A percentile compares a stretch with the other conserved stretches of the same genome.
Evolutionary conservation across 2,329 filamentous ascomycete genomes (phyloP).

Genomic region (Zasmidium cellare): DNA sequence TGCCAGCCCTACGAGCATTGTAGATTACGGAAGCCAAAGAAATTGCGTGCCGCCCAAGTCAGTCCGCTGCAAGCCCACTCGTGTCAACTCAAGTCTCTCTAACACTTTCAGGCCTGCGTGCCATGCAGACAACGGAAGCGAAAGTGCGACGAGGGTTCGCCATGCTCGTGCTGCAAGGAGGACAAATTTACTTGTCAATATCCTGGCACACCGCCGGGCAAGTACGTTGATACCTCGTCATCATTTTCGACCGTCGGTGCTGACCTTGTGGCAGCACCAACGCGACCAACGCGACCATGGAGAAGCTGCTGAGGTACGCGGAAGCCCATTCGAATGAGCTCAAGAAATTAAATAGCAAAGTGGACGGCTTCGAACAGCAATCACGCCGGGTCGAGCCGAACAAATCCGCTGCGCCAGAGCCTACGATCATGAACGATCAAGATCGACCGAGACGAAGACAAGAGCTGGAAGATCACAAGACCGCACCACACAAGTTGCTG

Average conservation of each 20-base stretch:
- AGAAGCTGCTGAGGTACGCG: slow-evolving; percentile 49
- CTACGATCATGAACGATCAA: slow-evolving; percentile 27
- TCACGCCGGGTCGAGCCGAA: slow-evolving; percentile 29
- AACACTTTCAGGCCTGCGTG: slow-evolving; percentile 72
- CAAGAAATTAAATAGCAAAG: slow-evolving; percentile 22
- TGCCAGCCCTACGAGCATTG: too few species aligned
- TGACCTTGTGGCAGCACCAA: slow-evolving; percentile 43
- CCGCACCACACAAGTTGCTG: slow-evolving; percentile 80
- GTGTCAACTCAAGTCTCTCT: slow-evolving; percentile 10
- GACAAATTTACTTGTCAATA: slow-evolving; percentile 84
- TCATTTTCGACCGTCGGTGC: slow-evolving; percentile 17
- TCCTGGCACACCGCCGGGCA: slow-evolving; percentile 85
- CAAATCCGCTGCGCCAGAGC: slow-evolving; percentile 1
- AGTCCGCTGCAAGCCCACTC: slow-evolving; percentile 3
- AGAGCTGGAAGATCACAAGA: slow-evolving; percentile 84
- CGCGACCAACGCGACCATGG: slow-evolving; percentile 51
- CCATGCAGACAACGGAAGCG: slow-evolving; percentile 84
- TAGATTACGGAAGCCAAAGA: slow-evolving; percentile 36
- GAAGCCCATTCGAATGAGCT: slow-evolving; percentile 38
- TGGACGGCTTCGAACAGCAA: slow-evolving; percentile 28
- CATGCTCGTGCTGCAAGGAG: slow-evolving; percentile 82
- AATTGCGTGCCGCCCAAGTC: slow-evolving; percentile 39
- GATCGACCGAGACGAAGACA: slow-evolving; percentile 49
- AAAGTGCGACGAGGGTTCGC: slow-evolving; percentile 85
- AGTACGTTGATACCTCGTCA: slow-evolving; percentile 57